Conservation (phyloP, 1,284 basidiomycete genomes). For the Ceratobasidium sp. region DNA sequence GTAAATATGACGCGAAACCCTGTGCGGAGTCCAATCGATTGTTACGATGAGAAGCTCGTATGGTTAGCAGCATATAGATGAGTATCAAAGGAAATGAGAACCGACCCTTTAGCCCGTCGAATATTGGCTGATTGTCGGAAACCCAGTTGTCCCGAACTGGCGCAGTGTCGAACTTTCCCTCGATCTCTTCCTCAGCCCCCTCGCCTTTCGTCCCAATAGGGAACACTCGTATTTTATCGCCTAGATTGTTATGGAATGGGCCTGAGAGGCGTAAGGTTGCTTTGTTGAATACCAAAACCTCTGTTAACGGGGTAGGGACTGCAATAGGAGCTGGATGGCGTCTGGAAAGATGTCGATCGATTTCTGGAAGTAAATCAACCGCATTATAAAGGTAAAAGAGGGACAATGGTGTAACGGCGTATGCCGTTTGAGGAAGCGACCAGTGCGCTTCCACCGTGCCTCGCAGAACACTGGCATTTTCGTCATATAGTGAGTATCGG, state of each 20-base stretch:
- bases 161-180: not conserved
- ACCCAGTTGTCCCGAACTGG: not conserved
- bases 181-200: not conserved
- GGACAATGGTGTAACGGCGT: not conserved
- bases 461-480: too few relatives aligned
- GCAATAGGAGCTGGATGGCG: not conserved
- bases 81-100: too few relatives aligned
- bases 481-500: not conserved
- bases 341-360: not conserved
- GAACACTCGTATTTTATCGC: not conserved
- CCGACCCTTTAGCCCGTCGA: not conserved
- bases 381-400: not conserved
- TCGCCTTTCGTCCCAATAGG: not conserved
- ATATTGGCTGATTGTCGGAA: not conserved
- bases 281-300: not conserved
- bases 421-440: not conserved
- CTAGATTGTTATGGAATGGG: not conserved
- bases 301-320: not conserved
- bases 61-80: not conserved
- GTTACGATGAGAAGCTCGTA: not conserved
- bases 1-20: not conserved
- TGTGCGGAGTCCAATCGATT: not conserved
- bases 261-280: not conserved
- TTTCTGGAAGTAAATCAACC: not conserved
- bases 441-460: not conserved